phyloP scores from a whole-genome alignment of 768 basidiomycete genomes.

The Leucocoprinus leucothites region DNA sequence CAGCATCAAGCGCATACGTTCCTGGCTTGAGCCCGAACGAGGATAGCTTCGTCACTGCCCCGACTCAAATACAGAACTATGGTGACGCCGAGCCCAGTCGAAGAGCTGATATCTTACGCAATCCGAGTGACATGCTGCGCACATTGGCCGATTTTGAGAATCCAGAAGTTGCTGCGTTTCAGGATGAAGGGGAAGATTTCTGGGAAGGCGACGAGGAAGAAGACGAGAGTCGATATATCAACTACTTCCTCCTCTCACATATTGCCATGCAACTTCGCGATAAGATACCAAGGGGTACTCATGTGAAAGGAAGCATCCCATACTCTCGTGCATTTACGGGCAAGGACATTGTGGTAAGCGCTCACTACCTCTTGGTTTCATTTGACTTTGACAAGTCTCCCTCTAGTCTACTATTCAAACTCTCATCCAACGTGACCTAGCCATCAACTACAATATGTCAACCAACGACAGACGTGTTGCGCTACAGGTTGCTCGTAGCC shows the following conservation, averaged over 20 bases:
- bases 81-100: not conserved
- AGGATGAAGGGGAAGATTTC: constrained; percentile 41
- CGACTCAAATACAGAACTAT: not conserved
- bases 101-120: constrained; percentile 14
- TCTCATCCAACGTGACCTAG: constrained; percentile 81
- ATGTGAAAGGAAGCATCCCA: constrained; percentile 93
- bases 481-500: constrained; percentile 81
- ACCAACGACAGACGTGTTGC: constrained; percentile 81
- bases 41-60: constrained; percentile 2
- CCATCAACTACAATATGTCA: constrained; percentile 69
- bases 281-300: constrained; percentile 82
- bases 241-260: constrained; percentile 82
- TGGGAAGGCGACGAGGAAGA: constrained; percentile 57
- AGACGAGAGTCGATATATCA: constrained; percentile 69
- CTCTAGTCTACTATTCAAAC: constrained; percentile 86
- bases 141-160: constrained; percentile 29
- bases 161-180: constrained; percentile 21
- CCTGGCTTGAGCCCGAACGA: not conserved
- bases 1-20: not conserved
- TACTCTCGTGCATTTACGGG: constrained; percentile 93
- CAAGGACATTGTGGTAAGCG: constrained; percentile 85
- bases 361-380: constrained; percentile 12
- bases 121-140: constrained; percentile 35
- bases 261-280: constrained; percentile 86
- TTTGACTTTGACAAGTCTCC: not conserved